Base-by-base conservation (phyloP, 768 basidiomycete genomes). In the Lenzites betulinus region DNA sequence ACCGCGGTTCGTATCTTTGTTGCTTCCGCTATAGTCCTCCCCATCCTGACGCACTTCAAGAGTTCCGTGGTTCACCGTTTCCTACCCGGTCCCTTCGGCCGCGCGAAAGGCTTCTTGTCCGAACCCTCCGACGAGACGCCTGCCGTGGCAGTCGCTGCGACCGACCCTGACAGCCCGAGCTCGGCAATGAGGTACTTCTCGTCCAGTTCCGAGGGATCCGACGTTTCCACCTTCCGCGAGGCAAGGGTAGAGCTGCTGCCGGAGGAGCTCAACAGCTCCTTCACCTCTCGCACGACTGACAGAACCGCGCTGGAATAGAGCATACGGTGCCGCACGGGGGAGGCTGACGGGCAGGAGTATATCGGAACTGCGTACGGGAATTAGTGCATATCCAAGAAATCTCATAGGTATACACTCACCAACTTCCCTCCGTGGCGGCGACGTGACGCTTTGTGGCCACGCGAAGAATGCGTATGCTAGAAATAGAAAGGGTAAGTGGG, bases 321-420 rank as follows among this genome's bases (percentile, higher is more conserved):
- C 92, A 98, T 95, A 44, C 94, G 83, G 62, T 87, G 79, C 68
- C 92, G 93, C 75, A 97, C 81, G 1, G 91, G 90, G 7, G 90
- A 92, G 15, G 74, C 68, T 3, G 87, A 81, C 0, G 95, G 95
- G 71, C 95, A 98, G 20, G 90, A 90, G 74, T 98, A 98, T 58
- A 97, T 90, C 74, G 94, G 95, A 51, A 91, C 90, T 93, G 63
- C 7, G n/a, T 1, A 30, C 25, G 13, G 25, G 2, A 49, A 35
- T 51, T 1, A 53, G 50, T 52, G 22, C 35, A 42, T 33, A 33
- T 33, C 20, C 33, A 41, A 35, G 36, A 35, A 7, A 28, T 28
- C 18, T 25, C 15, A n/a, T 18, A 43, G 16, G 54, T 12, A 20
- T 41, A 47, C 25, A 60, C 60, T 63, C 56, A 92, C 91, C 76